Conservation (phyloP, 129 eudicot genomes). For the Tanacetum coccineum region DNA sequence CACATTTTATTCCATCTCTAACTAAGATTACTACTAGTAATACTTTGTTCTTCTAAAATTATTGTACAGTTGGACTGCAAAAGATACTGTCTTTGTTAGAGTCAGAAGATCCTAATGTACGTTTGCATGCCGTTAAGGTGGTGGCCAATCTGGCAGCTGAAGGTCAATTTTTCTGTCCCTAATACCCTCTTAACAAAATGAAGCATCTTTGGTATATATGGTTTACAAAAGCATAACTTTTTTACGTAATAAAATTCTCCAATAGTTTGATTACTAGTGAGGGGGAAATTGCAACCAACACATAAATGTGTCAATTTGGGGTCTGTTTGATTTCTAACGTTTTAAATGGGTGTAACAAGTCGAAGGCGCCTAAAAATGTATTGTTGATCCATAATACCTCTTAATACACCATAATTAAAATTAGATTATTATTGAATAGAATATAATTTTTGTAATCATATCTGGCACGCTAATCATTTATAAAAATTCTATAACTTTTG, state of each 20-base stretch:
- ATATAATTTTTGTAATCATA: not conserved
- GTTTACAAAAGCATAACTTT: not conserved
- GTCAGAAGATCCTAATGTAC: conserved; percentile 75
- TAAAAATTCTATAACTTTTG: too few relatives aligned
- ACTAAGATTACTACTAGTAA: conserved; percentile 18
- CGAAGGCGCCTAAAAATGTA: not conserved
- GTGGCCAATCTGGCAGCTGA: conserved; percentile 96
- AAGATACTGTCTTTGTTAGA: conserved; percentile 82
- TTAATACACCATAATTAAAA: not conserved
- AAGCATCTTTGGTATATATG: not conserved
- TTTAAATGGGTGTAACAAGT: not conserved
- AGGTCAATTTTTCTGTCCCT: conserved; percentile 39
- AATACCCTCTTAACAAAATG: not conserved
- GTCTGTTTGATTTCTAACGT: not conserved
- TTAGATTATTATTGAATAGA: not conserved
- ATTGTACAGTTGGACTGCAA: conserved; percentile 68
- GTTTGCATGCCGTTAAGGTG: conserved; percentile 89
- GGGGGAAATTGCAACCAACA: not conserved
- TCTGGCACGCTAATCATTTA: not conserved
- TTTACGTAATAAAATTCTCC: not conserved
- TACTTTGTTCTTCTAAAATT: not conserved
- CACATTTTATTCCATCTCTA: conserved; percentile 11
- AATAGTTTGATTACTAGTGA: not conserved
- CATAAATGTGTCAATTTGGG: not conserved
- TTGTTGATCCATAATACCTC: not conserved